phyloP scores from a whole-genome alignment of 495 filamentous ascomycete species.

The Xylaria castorea region DNA sequence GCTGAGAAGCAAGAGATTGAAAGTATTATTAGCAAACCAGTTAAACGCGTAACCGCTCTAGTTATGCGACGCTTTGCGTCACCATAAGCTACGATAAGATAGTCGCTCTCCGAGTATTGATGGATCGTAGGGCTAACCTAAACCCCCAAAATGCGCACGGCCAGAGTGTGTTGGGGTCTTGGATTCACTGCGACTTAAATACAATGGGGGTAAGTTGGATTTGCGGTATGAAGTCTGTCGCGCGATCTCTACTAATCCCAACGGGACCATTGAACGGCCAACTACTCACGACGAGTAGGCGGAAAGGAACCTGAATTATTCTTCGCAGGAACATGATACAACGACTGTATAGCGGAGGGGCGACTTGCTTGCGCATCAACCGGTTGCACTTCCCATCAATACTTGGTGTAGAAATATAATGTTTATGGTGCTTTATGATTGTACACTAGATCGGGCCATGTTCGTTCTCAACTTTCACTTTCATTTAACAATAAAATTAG shows the following conservation, averaged over 20 bases:
- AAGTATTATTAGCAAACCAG: too few relatives aligned
- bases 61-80: too few relatives aligned
- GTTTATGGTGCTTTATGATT: background rate
- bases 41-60: too few relatives aligned
- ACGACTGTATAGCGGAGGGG: background rate
- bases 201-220: background rate
- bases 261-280: background rate
- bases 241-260: background rate
- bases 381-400: background rate
- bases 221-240: background rate
- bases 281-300: too few relatives aligned
- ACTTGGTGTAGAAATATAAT: background rate
- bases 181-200: background rate
- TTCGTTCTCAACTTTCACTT: background rate
- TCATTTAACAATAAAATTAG: background rate
- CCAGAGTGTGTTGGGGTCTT: background rate
- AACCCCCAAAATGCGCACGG: background rate
- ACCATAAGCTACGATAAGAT: background rate
- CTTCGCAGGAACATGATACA: background rate
- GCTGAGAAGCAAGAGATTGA: too few relatives aligned
- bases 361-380: background rate
- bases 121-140: background rate
- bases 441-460: background rate
- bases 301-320: background rate
- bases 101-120: background rate